Base-by-base conservation (phyloP, 179 eudicot species). In the Actinidia arguta region DNA sequence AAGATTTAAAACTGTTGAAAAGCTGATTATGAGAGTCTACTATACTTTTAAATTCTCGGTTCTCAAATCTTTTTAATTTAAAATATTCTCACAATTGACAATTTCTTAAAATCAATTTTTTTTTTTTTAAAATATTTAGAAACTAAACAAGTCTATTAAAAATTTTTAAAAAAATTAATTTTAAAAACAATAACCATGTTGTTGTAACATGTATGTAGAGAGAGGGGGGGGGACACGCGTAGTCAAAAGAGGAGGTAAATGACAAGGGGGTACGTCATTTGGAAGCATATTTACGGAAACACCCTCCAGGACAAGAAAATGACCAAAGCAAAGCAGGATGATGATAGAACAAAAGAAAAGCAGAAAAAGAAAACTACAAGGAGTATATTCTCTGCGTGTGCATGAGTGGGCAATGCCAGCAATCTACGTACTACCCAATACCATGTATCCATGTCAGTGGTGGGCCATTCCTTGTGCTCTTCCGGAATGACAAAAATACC, bases 391-490 rank as follows among this genome's bases (percentile, higher is more conserved):
- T 50, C 11, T 50, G 51, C 27, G 16, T n/a, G 39, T 16, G 50
- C 46, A 31, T 6, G 76, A 73, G 56, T 24, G 74, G 74, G 27
- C 14, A 71, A 47, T 11, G 20, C 13, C 18, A 10, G 13, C 46
- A 17, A 11, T 14, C 56, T 17, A 22, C 55, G 75, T 46, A 44
- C 74, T 8, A 47, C 7, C n/a, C n/a, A n/a, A n/a, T n/a, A 66
- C 50, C 63, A 51, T 73, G 75, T 52, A 50, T 24, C n/a, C 75
- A 31, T 31, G 64, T 68, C 62, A 64, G 74, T 66, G 20, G 50
- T 27, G 74, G 68, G 39, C 39, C 42, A 8, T n/a, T 22, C 25
- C 11, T 52, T 0, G n/a, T 31, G 9, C 58, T 55, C 50, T 31
- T 46, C 22, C 0, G 16, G 71, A 77, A 61, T 77, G 70, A 59